These are phyloP conservation scores for Thraustochytrium striatum DNA, from an alignment of 352 stramenopile genomes.

Conservation along the genomic window DNA sequence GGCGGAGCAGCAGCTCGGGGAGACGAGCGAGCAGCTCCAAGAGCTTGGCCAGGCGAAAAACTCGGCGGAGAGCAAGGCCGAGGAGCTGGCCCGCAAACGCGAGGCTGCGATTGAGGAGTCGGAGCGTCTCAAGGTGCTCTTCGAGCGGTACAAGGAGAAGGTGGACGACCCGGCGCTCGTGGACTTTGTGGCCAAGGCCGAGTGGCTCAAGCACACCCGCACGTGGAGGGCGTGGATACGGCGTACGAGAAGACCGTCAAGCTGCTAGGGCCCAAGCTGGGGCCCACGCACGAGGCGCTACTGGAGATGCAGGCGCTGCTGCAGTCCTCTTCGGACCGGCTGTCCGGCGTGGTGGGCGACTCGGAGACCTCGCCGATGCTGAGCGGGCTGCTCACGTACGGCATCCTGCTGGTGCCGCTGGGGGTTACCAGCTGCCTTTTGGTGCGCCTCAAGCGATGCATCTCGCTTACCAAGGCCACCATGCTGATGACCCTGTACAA, in stretches of 20 bases:
- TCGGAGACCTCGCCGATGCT: conserved; percentile 4
- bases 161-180: conserved; percentile 39
- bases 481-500: conserved; percentile 46
- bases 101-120: neutral
- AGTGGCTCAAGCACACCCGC: conserved; percentile 40
- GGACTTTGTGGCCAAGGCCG: conserved; percentile 39
- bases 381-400: conserved; percentile 38
- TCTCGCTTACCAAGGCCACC: conserved; percentile 44
- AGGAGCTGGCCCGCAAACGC: conserved; percentile 15
- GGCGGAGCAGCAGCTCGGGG: neutral
- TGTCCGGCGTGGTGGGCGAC: conserved; percentile 8
- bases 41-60: neutral
- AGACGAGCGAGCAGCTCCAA: neutral
- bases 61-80: neutral
- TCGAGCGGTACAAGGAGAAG: conserved; percentile 45
- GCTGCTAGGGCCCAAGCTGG: conserved; percentile 19
- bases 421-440: conserved; percentile 15
- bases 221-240: conserved; percentile 8
- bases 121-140: conserved; percentile 18
- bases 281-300: conserved; percentile 3
- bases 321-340: neutral
- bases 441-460: conserved; percentile 43
- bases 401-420: conserved; percentile 17
- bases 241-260: conserved; percentile 42
- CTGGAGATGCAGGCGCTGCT: conserved; percentile 36